phyloP scores from a whole-genome alignment of 2,329 filamentous ascomycete genomes.

The Gnomoniopsis sp. region DNA sequence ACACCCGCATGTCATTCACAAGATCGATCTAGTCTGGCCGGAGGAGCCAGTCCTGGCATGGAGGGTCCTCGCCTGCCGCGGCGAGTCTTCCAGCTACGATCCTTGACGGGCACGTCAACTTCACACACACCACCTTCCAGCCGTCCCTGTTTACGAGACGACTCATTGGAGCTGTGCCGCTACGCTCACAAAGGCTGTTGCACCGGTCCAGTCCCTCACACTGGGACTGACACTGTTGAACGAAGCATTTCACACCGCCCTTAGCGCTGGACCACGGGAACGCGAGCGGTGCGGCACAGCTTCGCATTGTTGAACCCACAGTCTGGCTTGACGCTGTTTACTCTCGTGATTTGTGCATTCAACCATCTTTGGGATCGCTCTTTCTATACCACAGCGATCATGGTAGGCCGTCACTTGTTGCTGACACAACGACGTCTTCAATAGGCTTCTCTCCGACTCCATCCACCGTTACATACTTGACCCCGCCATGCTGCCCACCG shows the following conservation, averaged over 20 bases:
- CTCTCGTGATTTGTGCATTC: background rate
- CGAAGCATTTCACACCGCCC: constrained; percentile 22
- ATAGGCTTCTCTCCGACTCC: constrained; percentile 57
- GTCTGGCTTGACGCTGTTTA: constrained; percentile 13
- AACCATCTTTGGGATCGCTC: too few relatives aligned
- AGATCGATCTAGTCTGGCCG: constrained; percentile 3
- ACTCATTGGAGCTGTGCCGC: constrained; percentile 6
- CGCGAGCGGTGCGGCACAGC: background rate
- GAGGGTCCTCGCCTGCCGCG: background rate
- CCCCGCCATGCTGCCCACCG: constrained; percentile 59
- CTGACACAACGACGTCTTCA: background rate
- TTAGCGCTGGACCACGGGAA: constrained; percentile 17
- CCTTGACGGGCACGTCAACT: constrained; percentile 5
- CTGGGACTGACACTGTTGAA: background rate
- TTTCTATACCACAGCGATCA: background rate
- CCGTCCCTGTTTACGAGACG: constrained; percentile 7
- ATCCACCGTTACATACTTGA: constrained; percentile 58
- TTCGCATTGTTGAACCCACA: constrained; percentile 25
- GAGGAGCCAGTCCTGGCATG: background rate
- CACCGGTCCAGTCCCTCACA: background rate
- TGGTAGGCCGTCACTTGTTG: background rate
- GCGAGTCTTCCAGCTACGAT: constrained; percentile 2
- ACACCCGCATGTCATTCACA: constrained; percentile 4
- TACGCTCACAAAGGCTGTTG: background rate
- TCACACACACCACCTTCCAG: constrained; percentile 5